Conservation (phyloP, 345 rosid genomes). For the Eucalyptus pumila region DNA sequence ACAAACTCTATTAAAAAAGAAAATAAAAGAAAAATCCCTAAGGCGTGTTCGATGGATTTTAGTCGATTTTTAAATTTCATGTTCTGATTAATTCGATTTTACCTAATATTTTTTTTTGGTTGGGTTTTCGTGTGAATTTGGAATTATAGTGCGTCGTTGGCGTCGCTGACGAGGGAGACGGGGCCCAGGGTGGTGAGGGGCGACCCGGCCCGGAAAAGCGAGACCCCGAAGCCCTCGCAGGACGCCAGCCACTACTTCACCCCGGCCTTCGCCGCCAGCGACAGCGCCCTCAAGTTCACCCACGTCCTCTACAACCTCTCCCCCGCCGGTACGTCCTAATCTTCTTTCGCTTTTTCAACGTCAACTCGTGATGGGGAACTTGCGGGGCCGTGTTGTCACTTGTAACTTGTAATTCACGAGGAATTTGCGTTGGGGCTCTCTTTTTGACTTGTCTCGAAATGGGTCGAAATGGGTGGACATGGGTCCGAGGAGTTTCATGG, state of each 20-base stretch:
- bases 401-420: background rate
- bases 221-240: slow-evolving; percentile 20
- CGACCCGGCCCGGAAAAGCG: slow-evolving; percentile 59
- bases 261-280: slow-evolving; percentile 62
- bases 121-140: background rate
- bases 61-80: too few relatives aligned
- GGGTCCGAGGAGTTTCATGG: background rate
- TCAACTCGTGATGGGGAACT: background rate
- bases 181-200: slow-evolving; percentile 86
- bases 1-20: too few relatives aligned
- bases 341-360: background rate
- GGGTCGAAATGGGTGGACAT: background rate
- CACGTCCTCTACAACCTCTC: slow-evolving; percentile 93
- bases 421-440: background rate
- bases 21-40: background rate
- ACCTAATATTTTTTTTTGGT: background rate
- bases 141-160: slow-evolving; percentile 77
- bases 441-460: background rate
- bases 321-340: slow-evolving; percentile 54
- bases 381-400: background rate
- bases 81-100: background rate
- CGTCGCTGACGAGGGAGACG: slow-evolving; percentile 81
- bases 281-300: slow-evolving; percentile 85
- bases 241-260: slow-evolving; percentile 21
- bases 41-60: rapidly evolving